Conservation (phyloP, 495 filamentous ascomycete genomes). For the Penicillium riverlandense region DNA sequence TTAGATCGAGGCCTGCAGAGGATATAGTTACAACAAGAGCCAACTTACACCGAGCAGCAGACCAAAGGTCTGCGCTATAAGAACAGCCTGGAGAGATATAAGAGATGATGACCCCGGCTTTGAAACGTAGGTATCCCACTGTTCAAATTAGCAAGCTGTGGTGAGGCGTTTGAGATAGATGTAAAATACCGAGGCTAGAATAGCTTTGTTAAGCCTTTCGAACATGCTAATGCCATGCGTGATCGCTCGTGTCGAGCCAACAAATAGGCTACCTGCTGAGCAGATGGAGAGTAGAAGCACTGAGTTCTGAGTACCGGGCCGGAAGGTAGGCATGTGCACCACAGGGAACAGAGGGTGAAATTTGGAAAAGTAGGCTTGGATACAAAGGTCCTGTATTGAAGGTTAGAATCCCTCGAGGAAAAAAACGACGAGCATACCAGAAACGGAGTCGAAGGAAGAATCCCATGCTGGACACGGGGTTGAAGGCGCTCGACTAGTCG, state of each 20-base stretch:
- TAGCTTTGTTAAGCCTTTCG: constrained; percentile 28
- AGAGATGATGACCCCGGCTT: not conserved
- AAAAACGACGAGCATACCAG: constrained; percentile 2
- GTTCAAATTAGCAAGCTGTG: too few species aligned
- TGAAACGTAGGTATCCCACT: constrained; percentile 11
- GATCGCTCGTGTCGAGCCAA: constrained; percentile 15
- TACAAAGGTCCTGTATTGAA: constrained; percentile 7
- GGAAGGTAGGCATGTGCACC: constrained; percentile 16
- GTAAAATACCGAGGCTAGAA: constrained; percentile 18
- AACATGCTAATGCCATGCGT: constrained; percentile 22
- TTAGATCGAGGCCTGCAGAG: too few species aligned
- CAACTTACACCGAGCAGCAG: constrained; percentile 20
- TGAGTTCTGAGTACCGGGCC: constrained; percentile 2
- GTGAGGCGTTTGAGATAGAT: not conserved
- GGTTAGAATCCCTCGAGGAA: not conserved
- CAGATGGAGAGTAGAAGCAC: not conserved
- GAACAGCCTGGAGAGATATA: constrained; percentile 23
- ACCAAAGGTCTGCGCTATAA: constrained; percentile 31
- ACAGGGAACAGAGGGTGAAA: constrained; percentile 15
- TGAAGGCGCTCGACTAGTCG: constrained; percentile 12
- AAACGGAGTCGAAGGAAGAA: constrained; percentile 18
- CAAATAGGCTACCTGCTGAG: constrained; percentile 11
- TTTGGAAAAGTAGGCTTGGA: constrained; percentile 14
- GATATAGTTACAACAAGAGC: too few species aligned
- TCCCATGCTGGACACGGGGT: constrained; percentile 7